These are phyloP conservation scores for Lentinula sp. DNA, from an alignment of 768 basidiomycete genomes.

Conservation along the genomic window DNA sequence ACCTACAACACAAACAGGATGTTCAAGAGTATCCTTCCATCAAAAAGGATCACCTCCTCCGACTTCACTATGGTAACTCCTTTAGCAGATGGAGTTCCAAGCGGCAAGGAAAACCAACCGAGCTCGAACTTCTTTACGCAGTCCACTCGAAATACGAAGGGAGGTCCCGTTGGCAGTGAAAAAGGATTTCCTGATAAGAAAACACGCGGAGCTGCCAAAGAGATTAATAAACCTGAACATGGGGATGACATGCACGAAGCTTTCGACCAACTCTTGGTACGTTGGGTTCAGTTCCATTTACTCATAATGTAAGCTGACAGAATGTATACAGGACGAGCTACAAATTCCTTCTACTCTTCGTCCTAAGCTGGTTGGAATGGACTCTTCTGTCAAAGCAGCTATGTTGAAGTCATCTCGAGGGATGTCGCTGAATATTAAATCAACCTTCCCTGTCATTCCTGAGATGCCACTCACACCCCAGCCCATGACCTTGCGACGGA, in stretches of 20 bases:
- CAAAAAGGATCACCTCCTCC: slow-evolving; percentile 56
- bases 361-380: slow-evolving; percentile 76
- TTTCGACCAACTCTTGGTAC: slow-evolving; percentile 78
- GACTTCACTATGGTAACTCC: slow-evolving; percentile 73
- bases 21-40: slow-evolving; percentile 79
- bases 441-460: slow-evolving; percentile 16
- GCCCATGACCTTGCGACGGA: slow-evolving; percentile 48
- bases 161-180: slow-evolving; percentile 12
- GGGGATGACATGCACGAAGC: slow-evolving; percentile 51
- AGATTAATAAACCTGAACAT: slow-evolving; percentile 28
- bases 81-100: slow-evolving; percentile 31
- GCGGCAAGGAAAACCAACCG: slow-evolving; percentile 70
- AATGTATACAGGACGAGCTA: slow-evolving; percentile 64
- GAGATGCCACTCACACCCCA: slow-evolving; percentile 43
- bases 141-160: neutral
- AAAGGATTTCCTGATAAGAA: slow-evolving; percentile 33
- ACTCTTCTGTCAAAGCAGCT: slow-evolving; percentile 80
- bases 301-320: neutral
- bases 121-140: slow-evolving; percentile 9
- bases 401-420: slow-evolving; percentile 86
- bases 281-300: slow-evolving; percentile 17
- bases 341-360: slow-evolving; percentile 79
- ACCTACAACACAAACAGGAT: slow-evolving; percentile 29
- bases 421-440: slow-evolving; percentile 37
- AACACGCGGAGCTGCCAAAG: slow-evolving; percentile 39